Evolutionary conservation across 1,284 basidiomycete genomes (phyloP), one percentile per base, ranked within the genome.

Genomic region (Moesziomyces sp.): DNA sequence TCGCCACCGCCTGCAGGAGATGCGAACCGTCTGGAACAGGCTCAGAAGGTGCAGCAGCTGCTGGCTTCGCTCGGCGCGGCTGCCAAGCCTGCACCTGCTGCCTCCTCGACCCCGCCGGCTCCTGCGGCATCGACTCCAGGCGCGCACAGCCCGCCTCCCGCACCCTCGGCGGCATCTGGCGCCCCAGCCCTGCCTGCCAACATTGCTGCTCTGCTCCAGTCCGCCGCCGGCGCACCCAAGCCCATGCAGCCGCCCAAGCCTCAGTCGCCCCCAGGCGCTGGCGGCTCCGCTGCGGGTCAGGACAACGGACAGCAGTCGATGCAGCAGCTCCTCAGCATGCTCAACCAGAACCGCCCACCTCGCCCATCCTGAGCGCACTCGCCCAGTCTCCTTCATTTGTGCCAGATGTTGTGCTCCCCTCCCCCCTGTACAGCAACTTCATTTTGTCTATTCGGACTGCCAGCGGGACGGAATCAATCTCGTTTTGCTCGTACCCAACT

Each of bases 21-120:
- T 18, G 55, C 56, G 11, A 68, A 79, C 50, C 78, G 83, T 1
- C 69, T 84, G 6, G 83, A 82, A 45, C 82, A 85, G 44, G 83
- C 84, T 19, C 81, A 78, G 48, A 84, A 83, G 60, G 82, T 85
- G 50, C 84, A 84, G 59, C 68, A 79, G 52, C 68, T 84, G n/a
- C 68, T 84, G 13, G 80, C 81, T 3, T 72, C 70, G 5, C 68
- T 84, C 13, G 70, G 72, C 23, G 63, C 56, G n/a, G 60, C 58
- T n/a, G 52, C 65, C 16, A 74, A 61, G 49, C 48, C 67, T 18
- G 45, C 71, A 21, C 50, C 60, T 14, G 19, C 61, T 11, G 56
- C 63, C 7, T 30, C 67, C 28, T 44, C 65, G 3, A 52, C 55
- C 7, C 63, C 70, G 11, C 55, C 66, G 13, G 46, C 58, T 26